Evolutionary conservation across 495 filamentous ascomycete genomes (phyloP), one percentile per base, ranked within the genome.

Genomic region (Penicillium taxi): DNA sequence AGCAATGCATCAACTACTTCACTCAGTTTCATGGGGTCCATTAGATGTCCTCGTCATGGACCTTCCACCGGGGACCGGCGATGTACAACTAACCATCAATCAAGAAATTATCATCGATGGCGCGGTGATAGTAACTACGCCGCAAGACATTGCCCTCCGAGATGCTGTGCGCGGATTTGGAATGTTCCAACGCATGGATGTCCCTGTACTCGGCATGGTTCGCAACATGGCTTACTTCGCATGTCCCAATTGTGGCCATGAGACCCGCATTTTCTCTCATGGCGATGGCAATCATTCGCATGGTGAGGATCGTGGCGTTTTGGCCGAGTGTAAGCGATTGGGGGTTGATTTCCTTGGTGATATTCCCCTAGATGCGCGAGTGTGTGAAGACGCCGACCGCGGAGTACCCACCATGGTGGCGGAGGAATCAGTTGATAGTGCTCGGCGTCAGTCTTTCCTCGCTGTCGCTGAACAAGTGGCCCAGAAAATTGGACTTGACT

Each of bases 201-300:
- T 84, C 0, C 78, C 77, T 14, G 79, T 94, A 21, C 63, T 96
- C 16, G 91, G 91, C n/a, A 81, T 96, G 71, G 81, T 96, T 32
- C 82, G 90, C 52, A 99, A 99, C 47, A 99, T 99, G 91, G 81
- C 79, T 2, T 70, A 82, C 16, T 96, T 94, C 48, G 68, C 61
- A 1, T 96, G 91, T 47, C 86, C 89, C 0, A 66, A 78, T 33
- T 98, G 91, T 44, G 66, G 70, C 4, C 68, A 73, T 4, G 65
- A 75, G 26, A 89, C 85, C n/a, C 72, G 75, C 25, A 83, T 98
- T 14, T 96, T 96, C 56, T 66, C 67, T 2, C 66, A 73, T 38
- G 62, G 63, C 2, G 52, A 58, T 34, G 36, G 32, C 1, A 35
- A 55, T 26, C 61, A 63, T 32, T 58, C 61, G 3, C 43, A 45